A percentile compares a stretch with the other conserved stretches of the same genome.
These are phyloP conservation scores for Daldinia grandis DNA, from an alignment of 495 filamentous ascomycete genomes.

Conservation along the genomic window DNA sequence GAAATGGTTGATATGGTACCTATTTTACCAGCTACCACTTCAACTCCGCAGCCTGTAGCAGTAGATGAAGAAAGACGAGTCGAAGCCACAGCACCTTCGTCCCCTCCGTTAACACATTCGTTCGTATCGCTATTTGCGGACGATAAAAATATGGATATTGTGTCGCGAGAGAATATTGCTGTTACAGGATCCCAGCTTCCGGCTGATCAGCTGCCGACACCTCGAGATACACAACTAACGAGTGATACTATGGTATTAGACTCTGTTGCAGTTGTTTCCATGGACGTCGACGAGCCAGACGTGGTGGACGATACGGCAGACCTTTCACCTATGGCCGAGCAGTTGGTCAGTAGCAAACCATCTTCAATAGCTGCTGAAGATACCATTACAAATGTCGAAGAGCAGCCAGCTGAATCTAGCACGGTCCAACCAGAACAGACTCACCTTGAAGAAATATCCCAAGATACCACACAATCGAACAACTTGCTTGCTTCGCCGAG, in stretches of 20 bases:
- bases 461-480: background rate
- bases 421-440: conserved; percentile 4
- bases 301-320: background rate
- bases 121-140: conserved; percentile 19
- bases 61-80: conserved; percentile 4
- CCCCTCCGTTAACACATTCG: conserved; percentile 35
- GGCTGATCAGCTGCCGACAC: conserved; percentile 35
- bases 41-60: background rate
- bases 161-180: conserved; percentile 7
- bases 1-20: conserved; percentile 28
- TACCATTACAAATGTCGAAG: background rate
- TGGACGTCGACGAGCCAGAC: conserved; percentile 21
- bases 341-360: background rate
- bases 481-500: conserved; percentile 15
- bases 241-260: background rate
- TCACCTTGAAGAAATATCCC: background rate
- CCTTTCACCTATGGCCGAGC: background rate
- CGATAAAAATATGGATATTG: conserved; percentile 2
- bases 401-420: background rate
- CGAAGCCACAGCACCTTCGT: conserved; percentile 13
- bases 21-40: conserved; percentile 4
- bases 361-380: background rate
- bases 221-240: conserved; percentile 33
- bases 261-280: background rate
- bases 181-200: conserved; percentile 5